Evolutionary conservation across 148 eudicot species (phyloP), one percentile per base, ranked within the genome.

Genomic region (Dianthus caryophyllus): DNA sequence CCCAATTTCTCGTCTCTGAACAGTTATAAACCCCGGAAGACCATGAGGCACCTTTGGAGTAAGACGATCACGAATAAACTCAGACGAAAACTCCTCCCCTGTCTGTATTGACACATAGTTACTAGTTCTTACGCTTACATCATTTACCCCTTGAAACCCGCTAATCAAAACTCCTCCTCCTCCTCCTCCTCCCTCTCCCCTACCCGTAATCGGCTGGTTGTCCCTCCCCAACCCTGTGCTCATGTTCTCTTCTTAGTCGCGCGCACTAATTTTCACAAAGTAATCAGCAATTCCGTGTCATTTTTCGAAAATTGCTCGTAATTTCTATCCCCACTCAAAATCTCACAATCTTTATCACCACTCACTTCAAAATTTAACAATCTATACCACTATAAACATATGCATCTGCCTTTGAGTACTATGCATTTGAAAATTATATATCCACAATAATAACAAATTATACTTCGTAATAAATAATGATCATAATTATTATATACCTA

Each of bases 31-130:
- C 53, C 61, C 71, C 56, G 70, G 48, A 11, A 77, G n/a, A 36
- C 17, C 47, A 38, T 60, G 67, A 72, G 65, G 66, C 52, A 73
- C 69, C 67, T 61, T 84, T 9, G 84, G 78, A 73, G 77, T 61
- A 65, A 67, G 78, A 76, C 80, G 77, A 61, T 85, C 90, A 59
- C 86, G 80, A 57, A 87, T 80, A 75, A 92, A 82, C 82, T 82
- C 84, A 16, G 67, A 71, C 22, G 90, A 84, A 64, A 85, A 90
- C 33, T 82, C 85, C 82, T 89, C 96, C 57, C 93, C 88, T 5
- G 81, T 85, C 69, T 82, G 93, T 57, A 78, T 56, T 72, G 89
- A 82, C 56, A 84, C 75, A 75, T 76, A 80, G 47, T 61, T 75
- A 72, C 52, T 76, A 80, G 77, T 82, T 57, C 1, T 41, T 1